Conservation (phyloP, 2,329 filamentous ascomycete species). For the Torrubiellomyces zombiae region DNA sequence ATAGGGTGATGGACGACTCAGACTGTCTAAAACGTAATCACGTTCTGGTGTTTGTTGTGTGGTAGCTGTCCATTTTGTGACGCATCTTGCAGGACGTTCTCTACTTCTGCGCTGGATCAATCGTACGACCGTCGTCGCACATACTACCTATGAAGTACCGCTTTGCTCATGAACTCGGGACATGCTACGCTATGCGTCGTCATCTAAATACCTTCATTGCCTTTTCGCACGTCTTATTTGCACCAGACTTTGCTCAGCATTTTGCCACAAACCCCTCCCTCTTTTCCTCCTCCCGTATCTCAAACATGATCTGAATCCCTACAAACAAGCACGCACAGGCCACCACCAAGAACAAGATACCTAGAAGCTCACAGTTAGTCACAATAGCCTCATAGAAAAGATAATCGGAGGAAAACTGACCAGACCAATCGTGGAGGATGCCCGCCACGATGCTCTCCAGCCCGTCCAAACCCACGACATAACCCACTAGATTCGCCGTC, state of each 20-base stretch:
- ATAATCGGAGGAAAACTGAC: slow-evolving; percentile 21
- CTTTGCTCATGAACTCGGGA: too few relatives aligned
- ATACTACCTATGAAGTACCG: too few relatives aligned
- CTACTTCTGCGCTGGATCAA: too few relatives aligned
- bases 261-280: slow-evolving; percentile 69
- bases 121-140: too few relatives aligned
- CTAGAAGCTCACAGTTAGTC: slow-evolving; percentile 21
- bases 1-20: too few relatives aligned
- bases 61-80: too few relatives aligned
- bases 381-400: not conserved
- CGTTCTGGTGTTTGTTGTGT: too few relatives aligned
- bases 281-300: slow-evolving; percentile 72
- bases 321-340: slow-evolving; percentile 67
- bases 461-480: slow-evolving; percentile 82
- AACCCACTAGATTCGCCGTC: slow-evolving; percentile 83
- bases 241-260: slow-evolving; percentile 41
- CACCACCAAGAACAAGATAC: slow-evolving; percentile 53
- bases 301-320: slow-evolving; percentile 89
- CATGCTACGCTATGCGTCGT: too few relatives aligned
- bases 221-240: too few relatives aligned
- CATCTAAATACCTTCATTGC: too few relatives aligned
- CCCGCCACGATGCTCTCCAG: slow-evolving; percentile 58
- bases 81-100: too few relatives aligned
- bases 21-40: too few relatives aligned
- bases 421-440: slow-evolving; percentile 59